Evolutionary conservation across 1,284 basidiomycete genomes (phyloP), one percentile per base, ranked within the genome.

Genomic region (Ceratobasidium sp.): DNA sequence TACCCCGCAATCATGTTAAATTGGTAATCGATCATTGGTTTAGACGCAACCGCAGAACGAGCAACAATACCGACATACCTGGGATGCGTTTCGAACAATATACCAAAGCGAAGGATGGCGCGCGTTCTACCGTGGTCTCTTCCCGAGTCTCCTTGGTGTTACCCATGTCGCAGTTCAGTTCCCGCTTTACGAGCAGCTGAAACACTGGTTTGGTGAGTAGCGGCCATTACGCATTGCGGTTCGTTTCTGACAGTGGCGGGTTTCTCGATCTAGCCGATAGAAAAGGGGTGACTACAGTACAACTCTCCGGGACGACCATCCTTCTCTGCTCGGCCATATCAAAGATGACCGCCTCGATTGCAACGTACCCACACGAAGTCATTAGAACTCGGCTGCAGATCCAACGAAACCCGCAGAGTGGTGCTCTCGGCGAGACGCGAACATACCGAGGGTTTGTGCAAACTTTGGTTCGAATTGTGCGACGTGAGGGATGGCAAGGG

Each of bases 361-460:
- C 93, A 33, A 98, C 97, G 40, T 98, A 98, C 84, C 97, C 97
- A 0, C 96, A 98, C 84, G 96, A 98, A 85, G 97, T 98, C 57
- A 89, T 98, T 23, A 93, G 96, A 12, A 98, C 96, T 38, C 91
- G 96, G 5, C 86, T 98, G 50, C 96, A 98, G 85, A 96, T 96
- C 81, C 90, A 91, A 76, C 88, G 90, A 77, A 90, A 90, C 57
- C 84, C 92, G 57, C 86, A 87, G 56, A 87, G 89, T 77, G 88
- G 88, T 75, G 56, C 28, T 3, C 50, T 59, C n/a, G 57, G 59
- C 13, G 54, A 64, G 28, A 77, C 48, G 3, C 79, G 75, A 23
- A 69, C 79, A 6, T 87, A 88, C 78, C 86, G 88, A 77, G 93
- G 94, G n/a, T 86, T 97, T 78, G 84, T 95, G 48, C 89, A 92